Percentiles rank a stretch among this genome's conserved stretches.
Evolutionary conservation across 768 basidiomycete genomes (phyloP).

Genomic region (Gloeostereum incarnatum): DNA sequence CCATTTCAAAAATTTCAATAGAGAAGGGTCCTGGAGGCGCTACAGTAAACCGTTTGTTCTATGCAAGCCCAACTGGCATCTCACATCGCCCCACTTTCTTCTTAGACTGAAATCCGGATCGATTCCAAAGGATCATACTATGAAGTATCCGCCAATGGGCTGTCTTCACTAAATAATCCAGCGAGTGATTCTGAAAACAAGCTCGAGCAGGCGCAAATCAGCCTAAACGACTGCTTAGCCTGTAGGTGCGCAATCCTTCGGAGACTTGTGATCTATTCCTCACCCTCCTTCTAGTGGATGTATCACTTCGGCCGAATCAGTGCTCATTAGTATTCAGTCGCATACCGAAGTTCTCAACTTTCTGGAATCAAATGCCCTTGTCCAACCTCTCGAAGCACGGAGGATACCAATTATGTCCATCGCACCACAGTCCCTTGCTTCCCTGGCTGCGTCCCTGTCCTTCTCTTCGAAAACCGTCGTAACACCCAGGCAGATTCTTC

Average conservation of each 20-base stretch:
- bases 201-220: constrained; percentile 91
- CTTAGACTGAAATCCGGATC: constrained; percentile 86
- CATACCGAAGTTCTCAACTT: constrained; percentile 87
- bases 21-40: constrained; percentile 22
- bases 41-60: constrained; percentile 25
- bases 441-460: constrained; percentile 57
- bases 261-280: not conserved
- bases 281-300: constrained; percentile 58
- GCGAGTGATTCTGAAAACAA: constrained; percentile 33
- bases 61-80: not conserved
- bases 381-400: constrained; percentile 24
- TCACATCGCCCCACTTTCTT: not conserved
- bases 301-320: constrained; percentile 96
- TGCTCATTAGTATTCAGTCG: constrained; percentile 92
- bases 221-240: constrained; percentile 93
- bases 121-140: constrained; percentile 84
- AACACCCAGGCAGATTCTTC: constrained; percentile 52
- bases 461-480: constrained; percentile 31
- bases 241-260: constrained; percentile 63
- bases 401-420: constrained; percentile 75
- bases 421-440: constrained; percentile 81
- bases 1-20: constrained; percentile 16
- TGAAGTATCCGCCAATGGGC: constrained; percentile 45
- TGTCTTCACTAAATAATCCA: constrained; percentile 7
- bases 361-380: constrained; percentile 46